Conservation (phyloP, 2,329 filamentous ascomycete species). For the Ascochyta pisi region DNA sequence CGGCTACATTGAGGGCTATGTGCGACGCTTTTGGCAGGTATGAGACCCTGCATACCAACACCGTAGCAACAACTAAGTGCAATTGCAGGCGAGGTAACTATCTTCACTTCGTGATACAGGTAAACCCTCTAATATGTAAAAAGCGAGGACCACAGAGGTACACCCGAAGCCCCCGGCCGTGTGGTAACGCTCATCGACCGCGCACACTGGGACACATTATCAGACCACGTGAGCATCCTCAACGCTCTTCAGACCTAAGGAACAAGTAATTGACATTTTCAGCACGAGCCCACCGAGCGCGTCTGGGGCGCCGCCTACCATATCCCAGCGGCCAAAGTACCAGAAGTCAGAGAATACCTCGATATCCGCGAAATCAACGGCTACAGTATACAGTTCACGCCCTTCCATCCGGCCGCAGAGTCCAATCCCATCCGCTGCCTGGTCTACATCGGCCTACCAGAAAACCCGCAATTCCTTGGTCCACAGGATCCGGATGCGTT, state of each 20-base stretch:
- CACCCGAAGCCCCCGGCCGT: conserved; percentile 82
- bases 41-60: conserved; percentile 39
- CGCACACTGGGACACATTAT: conserved; percentile 79
- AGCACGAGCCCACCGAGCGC: conserved; percentile 59
- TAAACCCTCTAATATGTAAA: conserved; percentile 13
- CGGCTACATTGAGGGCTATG: conserved; percentile 91
- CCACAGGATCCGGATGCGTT: conserved; percentile 79
- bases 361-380: conserved; percentile 98
- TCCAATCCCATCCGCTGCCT: conserved; percentile 59
- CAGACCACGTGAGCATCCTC: conserved; percentile 61
- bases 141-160: conserved; percentile 94
- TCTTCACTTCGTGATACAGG: not conserved
- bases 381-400: conserved; percentile 90
- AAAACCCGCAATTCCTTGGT: conserved; percentile 90
- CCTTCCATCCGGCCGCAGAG: conserved; percentile 70
- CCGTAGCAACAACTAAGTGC: conserved; percentile 25
- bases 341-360: conserved; percentile 85
- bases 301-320: conserved; percentile 96
- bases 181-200: conserved; percentile 92
- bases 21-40: conserved; percentile 98
- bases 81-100: conserved; percentile 44
- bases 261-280: not conserved
- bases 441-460: conserved; percentile 93
- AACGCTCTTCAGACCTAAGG: not conserved
- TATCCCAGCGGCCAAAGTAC: conserved; percentile 73